Base-by-base conservation (phyloP, 108 stramenopile genomes). In the Fragilaria radians region DNA sequence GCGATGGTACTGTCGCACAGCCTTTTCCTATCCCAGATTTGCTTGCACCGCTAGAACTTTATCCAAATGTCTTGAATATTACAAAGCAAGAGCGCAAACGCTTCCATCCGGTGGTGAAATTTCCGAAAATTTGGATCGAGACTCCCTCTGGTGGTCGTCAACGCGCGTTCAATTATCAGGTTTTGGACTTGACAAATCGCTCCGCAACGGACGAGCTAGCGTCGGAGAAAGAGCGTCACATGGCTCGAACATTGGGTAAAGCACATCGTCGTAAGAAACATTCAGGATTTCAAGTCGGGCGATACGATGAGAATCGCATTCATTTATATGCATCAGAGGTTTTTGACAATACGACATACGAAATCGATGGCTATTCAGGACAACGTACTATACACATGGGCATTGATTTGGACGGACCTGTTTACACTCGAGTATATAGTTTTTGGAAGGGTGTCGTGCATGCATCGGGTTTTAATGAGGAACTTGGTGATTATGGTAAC, bases 401-500 rank as follows among this genome's bases (percentile, higher is more conserved):
- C 4, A 66, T 92, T 34, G 90, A 92, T 61, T 65, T 92, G 45
- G 83, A 77, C 33, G 90, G 64, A 33, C 90, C 86, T 18, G 76
- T 86, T 14, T 79, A 82, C 0, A 86, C 83, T 0, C 42, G 60
- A n/a, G 77, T 92, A n/a, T 54, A 87, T 59, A 73, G 86, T 19
- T 85, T 88, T 72, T 34, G 57, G 9, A 71, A 81, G 70, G 91
- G 87, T 14, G 63, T 78, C 2, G 70, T 92, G 4, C 91, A 87
- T 61, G 70, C 77, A 17, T 74, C 62, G 1, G 91, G 91, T 1
- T 88, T 87, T 68, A 92, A 92, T 77, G 58, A 78, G 11, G 83
- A 72, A 14, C 50, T 68, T 7, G 91, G 91, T 0, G 91, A 92
- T 61, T 92, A 92, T 69, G 91, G 91, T 1, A 57, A 88, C 61